Evolutionary conservation across 768 basidiomycete genomes (phyloP), one percentile per base, ranked within the genome.

Genomic region (Serendipita sp.): DNA sequence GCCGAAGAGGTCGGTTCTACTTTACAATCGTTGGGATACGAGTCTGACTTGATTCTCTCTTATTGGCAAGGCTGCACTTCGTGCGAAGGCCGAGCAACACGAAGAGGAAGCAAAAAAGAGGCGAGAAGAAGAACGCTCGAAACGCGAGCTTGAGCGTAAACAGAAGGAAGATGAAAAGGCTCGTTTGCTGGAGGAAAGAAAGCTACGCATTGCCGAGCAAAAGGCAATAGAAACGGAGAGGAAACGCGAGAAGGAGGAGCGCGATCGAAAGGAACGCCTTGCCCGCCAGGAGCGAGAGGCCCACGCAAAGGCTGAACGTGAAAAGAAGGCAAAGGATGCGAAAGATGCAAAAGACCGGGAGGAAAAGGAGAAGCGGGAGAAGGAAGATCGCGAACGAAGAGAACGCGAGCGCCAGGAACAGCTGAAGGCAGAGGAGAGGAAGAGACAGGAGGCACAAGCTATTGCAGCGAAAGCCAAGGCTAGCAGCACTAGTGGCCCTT

Each of bases 111-210:
- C 80, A 68, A 83, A 84, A 67, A 86, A 84, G 77, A 85, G 83
- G 69, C 83, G 83, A 28, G 94, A 96, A 68, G 95, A 98, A 74
- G 92, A 96, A 66, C 83, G 88, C n/a, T 74, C 75, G 2, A 81
- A 80, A 68, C 85, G 88, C 24, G 94, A 97, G 70, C 81, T 83
- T 60, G 79, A 80, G 65, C 85, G 85, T 66, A 86, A 86, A 72
- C 83, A 81, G 63, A 81, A 81, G 34, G 91, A 93, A 66, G 93
- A 95, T 71, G 92, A 94, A 74, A 85, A 82, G 70, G 77, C 80
- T 47, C 81, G 84, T 65, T 89, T 86, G 71, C 92, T 92, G 48
- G 93, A 96, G 73, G 91, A 94, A 72, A 77, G 79, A 35, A 83
- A 87, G 65, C 84, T 85, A 71, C 84, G 89, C 30, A 74, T 83